These are phyloP conservation scores for Alternaria arborescens DNA, from an alignment of 2,329 filamentous ascomycete genomes.

Conservation along the genomic window DNA sequence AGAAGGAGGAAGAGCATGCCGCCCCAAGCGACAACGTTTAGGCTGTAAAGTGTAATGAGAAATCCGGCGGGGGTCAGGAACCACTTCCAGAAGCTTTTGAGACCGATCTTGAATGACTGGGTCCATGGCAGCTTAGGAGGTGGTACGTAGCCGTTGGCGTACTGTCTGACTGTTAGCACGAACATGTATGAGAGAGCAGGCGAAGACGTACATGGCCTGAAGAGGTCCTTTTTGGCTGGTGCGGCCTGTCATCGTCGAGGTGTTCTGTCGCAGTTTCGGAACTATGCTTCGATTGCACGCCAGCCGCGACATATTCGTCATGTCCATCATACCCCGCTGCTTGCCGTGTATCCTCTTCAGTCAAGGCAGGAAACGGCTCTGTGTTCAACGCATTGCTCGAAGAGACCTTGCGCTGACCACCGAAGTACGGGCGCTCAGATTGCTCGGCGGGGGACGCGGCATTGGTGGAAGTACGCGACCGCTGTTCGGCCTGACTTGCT, in stretches of 20 bases:
- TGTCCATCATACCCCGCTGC: conserved; percentile 6
- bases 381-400: conserved; percentile 25
- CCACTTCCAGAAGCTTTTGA: conserved; percentile 74
- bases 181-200: background rate
- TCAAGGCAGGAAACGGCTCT: conserved; percentile 42
- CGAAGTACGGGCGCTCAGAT: conserved; percentile 4
- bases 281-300: conserved; percentile 25
- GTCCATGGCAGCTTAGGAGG: conserved; percentile 62
- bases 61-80: conserved; percentile 79
- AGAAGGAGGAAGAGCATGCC: conserved; percentile 89
- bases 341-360: conserved; percentile 36
- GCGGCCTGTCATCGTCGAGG: conserved; percentile 18
- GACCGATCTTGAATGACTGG: conserved; percentile 65
- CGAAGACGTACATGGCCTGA: conserved; percentile 29
- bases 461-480: conserved; percentile 13
- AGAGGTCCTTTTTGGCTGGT: conserved; percentile 20
- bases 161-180: conserved; percentile 25
- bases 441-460: conserved; percentile 19
- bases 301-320: conserved; percentile 19
- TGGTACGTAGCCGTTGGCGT: conserved; percentile 53
- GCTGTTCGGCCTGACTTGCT: conserved; percentile 35
- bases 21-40: conserved; percentile 88
- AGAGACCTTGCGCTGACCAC: conserved; percentile 18
- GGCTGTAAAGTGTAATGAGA: conserved; percentile 77
- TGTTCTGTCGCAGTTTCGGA: conserved; percentile 30